Evolutionary conservation across 192 early-diverging fungal species (phyloP).

Genomic region (Coemansia sp.): DNA sequence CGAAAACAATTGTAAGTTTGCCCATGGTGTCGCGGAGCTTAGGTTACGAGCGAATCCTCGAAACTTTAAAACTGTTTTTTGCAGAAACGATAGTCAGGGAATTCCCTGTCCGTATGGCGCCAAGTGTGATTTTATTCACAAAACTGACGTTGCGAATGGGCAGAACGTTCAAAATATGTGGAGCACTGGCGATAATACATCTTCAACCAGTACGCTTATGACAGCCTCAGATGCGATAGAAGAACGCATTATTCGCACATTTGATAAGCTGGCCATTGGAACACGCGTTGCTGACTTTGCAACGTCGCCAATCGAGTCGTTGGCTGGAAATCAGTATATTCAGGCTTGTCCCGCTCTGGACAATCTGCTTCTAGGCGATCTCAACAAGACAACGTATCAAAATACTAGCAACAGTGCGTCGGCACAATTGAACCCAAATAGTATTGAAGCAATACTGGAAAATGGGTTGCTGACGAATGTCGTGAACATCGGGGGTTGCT

Average conservation of each 20-base stretch:
- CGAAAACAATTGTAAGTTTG: constrained; percentile 30
- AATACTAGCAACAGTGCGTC: no score
- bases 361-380: no score
- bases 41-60: constrained; percentile 20
- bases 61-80: constrained; percentile 27
- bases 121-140: constrained; percentile 47
- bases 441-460: no score
- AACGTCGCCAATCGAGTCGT: no score
- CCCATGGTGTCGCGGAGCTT: constrained; percentile 30
- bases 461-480: no score
- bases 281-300: no score
- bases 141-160: neutral
- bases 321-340: no score
- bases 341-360: no score
- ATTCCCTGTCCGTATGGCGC: constrained; percentile 25
- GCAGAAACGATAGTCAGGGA: constrained; percentile 23
- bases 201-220: neutral
- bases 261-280: no score
- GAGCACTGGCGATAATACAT: neutral
- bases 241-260: neutral
- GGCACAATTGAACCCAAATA: no score
- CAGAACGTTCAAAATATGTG: neutral
- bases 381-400: no score
- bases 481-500: no score
- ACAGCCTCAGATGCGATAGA: neutral